These are phyloP conservation scores for Coemansia sp. DNA, from an alignment of 192 early-diverging fungal species.

Conservation along the genomic window DNA sequence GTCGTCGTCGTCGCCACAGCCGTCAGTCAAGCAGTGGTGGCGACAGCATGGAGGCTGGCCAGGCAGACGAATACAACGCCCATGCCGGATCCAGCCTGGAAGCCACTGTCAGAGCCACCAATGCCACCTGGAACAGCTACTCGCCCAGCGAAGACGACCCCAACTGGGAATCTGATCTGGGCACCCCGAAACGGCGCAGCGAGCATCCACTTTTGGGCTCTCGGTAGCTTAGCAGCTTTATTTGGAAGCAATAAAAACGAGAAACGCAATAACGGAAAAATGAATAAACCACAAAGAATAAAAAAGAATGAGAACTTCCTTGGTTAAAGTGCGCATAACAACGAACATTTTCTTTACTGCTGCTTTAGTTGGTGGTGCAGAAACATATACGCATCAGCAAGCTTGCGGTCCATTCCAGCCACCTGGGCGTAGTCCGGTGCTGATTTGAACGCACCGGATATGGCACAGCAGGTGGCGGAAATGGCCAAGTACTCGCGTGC, in stretches of 20 bases:
- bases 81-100: neutral
- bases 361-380: constrained; percentile 38
- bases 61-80: neutral
- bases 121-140: no score
- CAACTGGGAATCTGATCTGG: no score
- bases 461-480: constrained; percentile 23
- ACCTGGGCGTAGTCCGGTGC: constrained; percentile 34
- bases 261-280: constrained; percentile 9
- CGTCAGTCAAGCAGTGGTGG: neutral
- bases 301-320: no score
- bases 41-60: constrained; percentile 1
- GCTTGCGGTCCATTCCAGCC: constrained; percentile 30
- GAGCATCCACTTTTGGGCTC: no score
- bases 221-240: no score
- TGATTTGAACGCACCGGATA: constrained; percentile 16
- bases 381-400: constrained; percentile 29
- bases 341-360: constrained; percentile 4
- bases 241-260: constrained; percentile 5
- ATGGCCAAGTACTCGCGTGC: constrained; percentile 46
- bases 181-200: no score
- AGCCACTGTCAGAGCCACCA: no score
- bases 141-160: no score
- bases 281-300: constrained; percentile 4
- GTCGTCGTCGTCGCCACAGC: constrained; percentile 1
- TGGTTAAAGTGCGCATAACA: neutral